Evolutionary conservation across 2,329 filamentous ascomycete species (phyloP).

Genomic region (Daldinia sp.): DNA sequence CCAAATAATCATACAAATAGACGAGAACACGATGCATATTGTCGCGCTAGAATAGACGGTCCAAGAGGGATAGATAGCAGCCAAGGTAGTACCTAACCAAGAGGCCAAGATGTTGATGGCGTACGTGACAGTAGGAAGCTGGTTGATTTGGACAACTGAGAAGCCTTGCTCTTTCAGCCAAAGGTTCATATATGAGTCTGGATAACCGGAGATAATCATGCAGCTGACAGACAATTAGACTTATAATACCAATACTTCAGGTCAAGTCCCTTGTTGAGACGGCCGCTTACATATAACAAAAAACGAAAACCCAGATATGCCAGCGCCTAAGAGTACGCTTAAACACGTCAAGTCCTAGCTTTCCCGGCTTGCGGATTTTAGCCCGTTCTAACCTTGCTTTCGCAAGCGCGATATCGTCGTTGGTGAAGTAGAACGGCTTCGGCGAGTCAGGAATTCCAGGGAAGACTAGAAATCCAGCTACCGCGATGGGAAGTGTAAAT

Average conservation of each 20-base stretch:
- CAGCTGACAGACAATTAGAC: slow-evolving; percentile 48
- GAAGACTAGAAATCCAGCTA: slow-evolving; percentile 62
- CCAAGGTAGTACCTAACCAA: slow-evolving; percentile 63
- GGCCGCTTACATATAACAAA: slow-evolving; percentile 60
- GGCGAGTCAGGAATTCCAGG: slow-evolving; percentile 58
- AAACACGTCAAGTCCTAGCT: slow-evolving; percentile 58
- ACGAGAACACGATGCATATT: slow-evolving; percentile 57
- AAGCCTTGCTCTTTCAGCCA: slow-evolving; percentile 65
- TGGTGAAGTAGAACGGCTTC: slow-evolving; percentile 54
- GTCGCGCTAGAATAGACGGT: slow-evolving; percentile 59
- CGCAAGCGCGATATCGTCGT: slow-evolving; percentile 54
- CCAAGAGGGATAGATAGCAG: slow-evolving; percentile 63
- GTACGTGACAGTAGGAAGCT: slow-evolving; percentile 62
- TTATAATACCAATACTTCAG: too few species aligned
- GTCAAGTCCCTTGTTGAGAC: too few species aligned
- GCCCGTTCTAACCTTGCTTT: slow-evolving; percentile 51
- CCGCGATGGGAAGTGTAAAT: slow-evolving; percentile 64
- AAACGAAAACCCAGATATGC: slow-evolving; percentile 64
- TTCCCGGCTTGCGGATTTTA: slow-evolving; percentile 54
- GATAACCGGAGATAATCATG: slow-evolving; percentile 61
- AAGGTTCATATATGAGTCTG: slow-evolving; percentile 62
- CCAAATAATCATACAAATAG: slow-evolving; percentile 62
- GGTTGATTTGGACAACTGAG: slow-evolving; percentile 62
- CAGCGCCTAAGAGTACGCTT: slow-evolving; percentile 60
- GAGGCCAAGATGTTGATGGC: slow-evolving; percentile 63